Evolutionary conservation across 2,329 filamentous ascomycete species (phyloP), one percentile per base, ranked within the genome.

Genomic region (Dothistroma septosporum): DNA sequence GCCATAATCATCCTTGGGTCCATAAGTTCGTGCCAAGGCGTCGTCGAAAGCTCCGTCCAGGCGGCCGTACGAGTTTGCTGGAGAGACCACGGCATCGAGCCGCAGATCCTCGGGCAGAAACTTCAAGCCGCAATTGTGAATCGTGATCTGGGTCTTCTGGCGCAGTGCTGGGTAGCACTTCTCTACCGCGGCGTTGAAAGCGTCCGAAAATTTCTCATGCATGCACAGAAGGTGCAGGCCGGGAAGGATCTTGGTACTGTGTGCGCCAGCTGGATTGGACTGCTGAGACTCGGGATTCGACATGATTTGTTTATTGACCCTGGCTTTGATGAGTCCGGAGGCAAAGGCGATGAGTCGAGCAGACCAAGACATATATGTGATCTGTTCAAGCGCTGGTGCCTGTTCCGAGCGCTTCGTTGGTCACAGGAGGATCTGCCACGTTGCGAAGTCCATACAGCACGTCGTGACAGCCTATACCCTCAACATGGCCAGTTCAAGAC

Each of bases 41-140:
- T 82, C 78, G 69, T 84, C 81, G 63, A 83, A 85, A 53, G 76
- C 80, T 31, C 83, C 82, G 63, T 84, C 82, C 0, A 85, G 76
- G 0, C 77, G 76, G 31, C 76, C 82, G 67, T 83, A 84, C 1
- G 80, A 83, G 65, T 84, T 84, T 47, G 82, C 80, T 0, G 82
- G 82, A 0, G 82, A 84, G 22, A 83, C 80, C 47, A 84, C 72
- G 12, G 79, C 72, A 66, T 83, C 78, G 66, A 82, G 82, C 32
- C 71, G 71, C 9, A 75, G 68, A 0, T 61, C 55, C 0, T 66
- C 11, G 0, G 77, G 71, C 2, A 83, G 66, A 2, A 70, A 66
- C 10, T 74, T 70, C 5, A 84, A 75, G 7, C 71, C 69, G 48
- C 68, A 73, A 61, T 78, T 68, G 65, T 79, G 77, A 28, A 79